Base-by-base conservation (phyloP, 106 monocot species). In the Dendrobium catenatum region DNA sequence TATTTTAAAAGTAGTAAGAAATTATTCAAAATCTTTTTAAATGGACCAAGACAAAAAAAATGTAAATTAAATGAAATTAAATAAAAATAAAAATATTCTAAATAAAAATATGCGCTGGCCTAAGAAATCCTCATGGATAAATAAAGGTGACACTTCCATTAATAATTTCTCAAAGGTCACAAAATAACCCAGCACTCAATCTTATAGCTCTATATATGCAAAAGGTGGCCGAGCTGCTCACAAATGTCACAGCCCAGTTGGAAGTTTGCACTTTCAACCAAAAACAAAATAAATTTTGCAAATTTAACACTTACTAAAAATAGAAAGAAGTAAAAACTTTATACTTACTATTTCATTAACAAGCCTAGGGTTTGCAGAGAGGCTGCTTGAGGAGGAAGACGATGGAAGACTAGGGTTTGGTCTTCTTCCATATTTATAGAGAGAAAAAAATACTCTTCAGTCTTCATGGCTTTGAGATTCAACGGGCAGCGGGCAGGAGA, bases 191-290 rank as follows among this genome's bases (percentile, higher is more conserved):
- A 58, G 58, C 58, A 20, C 58, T 19, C 2, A 46, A 46, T 7
- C 46, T 9, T 46, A 37, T 29, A 31, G 68, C 68, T 68, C 27
- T 68, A 46, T 46, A 46, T 46, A 31, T 68, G 68, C 68, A 68
- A 68, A 68, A 68, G 29, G 68, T 68, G 68, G 68, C 68, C 68
- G 68, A 68, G 68, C 68, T 68, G 68, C 29, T 29, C 68, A 68
- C 68, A 68, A 18, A n/a, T 68, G 68, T 31, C 68, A n/a, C 68
- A 68, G 68, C 68, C 27, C 68, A 13, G 29, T 31, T 68, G 68
- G 68, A 68, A 68, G 27, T 26, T 68, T 68, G 68, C 68, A 68
- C 27, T 68, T 68, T 46, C 46, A 46, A 46, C 46, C 46, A 10
- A 68, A 0, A 5, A 68, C 26, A 26, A 68, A 24, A 27, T 31